phyloP scores from a whole-genome alignment of 163 green algal genomes.

The Scenedesmus sp. region DNA sequence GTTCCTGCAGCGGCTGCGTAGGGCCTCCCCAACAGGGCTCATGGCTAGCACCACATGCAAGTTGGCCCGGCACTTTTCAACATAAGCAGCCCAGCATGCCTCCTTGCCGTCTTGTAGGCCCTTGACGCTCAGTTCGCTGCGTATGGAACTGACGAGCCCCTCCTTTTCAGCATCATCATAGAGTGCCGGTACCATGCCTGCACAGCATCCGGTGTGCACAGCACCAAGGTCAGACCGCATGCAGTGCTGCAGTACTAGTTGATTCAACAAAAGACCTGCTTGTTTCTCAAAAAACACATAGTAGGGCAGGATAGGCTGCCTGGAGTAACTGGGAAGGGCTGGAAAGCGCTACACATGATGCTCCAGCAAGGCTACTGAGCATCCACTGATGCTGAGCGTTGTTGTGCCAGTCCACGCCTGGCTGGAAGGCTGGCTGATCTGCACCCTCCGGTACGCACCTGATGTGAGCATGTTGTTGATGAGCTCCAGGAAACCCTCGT shows the following conservation, averaged over 20 bases:
- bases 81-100: conserved; percentile 84
- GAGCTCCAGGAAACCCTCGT: conserved; percentile 94
- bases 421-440: background rate
- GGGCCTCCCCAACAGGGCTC: conserved; percentile 88
- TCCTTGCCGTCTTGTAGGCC: conserved; percentile 85
- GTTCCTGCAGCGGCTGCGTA: conserved; percentile 88
- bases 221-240: background rate
- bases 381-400: background rate
- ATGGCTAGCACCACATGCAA: conserved; percentile 93
- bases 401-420: background rate
- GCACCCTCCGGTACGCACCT: background rate
- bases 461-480: conserved; percentile 95
- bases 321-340: background rate
- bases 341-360: background rate
- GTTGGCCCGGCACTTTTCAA: conserved; percentile 87
- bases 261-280: too few relatives aligned
- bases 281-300: background rate
- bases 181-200: conserved; percentile 89
- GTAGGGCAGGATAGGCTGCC: background rate
- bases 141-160: conserved; percentile 74
- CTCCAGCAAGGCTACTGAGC: background rate
- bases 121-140: conserved; percentile 62
- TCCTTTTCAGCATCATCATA: conserved; percentile 91
- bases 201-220: background rate
- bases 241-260: too few relatives aligned